These are phyloP conservation scores for Euphorbia pulcherrima DNA, from an alignment of 345 rosid genomes.

Conservation along the genomic window DNA sequence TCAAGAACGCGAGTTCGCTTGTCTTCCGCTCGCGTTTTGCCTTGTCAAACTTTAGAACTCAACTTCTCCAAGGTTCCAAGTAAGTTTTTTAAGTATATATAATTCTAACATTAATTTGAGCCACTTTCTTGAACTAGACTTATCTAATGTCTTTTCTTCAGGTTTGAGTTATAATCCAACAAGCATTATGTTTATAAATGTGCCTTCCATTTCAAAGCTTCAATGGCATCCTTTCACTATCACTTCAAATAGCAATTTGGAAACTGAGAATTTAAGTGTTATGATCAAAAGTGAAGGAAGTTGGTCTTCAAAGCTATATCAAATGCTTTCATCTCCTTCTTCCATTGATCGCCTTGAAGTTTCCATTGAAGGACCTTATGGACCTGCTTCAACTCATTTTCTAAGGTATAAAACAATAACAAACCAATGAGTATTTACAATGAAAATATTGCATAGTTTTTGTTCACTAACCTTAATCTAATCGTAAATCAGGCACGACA, in stretches of 20 bases:
- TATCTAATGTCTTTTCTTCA: no score
- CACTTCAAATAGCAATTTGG: conserved; percentile 63
- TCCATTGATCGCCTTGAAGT: conserved; percentile 47
- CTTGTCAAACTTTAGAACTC: conserved; percentile 57
- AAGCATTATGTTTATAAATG: conserved; percentile 65
- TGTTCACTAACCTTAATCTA: no score
- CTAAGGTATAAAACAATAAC: conserved; percentile 40
- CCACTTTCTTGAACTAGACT: no score
- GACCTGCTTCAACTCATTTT: conserved; percentile 70
- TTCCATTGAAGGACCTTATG: conserved; percentile 90
- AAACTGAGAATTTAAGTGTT: conserved; percentile 60
- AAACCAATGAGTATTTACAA: no score
- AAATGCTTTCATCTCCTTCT: conserved; percentile 53
- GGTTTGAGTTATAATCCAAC: conserved; percentile 66
- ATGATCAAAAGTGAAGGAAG: conserved; percentile 68
- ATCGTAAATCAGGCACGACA: conserved; percentile 14
- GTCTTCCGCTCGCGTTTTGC: conserved; percentile 60
- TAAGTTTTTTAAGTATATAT: no score
- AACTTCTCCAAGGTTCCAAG: conserved; percentile 65
- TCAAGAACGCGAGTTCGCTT: conserved; percentile 48
- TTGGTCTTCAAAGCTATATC: conserved; percentile 69
- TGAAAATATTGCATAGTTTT: no score
- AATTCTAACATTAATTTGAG: no score
- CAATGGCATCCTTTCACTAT: conserved; percentile 96
- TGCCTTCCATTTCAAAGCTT: conserved; percentile 65